phyloP scores from a whole-genome alignment of 441 rosid species.

The Populus trichocarpa region DNA sequence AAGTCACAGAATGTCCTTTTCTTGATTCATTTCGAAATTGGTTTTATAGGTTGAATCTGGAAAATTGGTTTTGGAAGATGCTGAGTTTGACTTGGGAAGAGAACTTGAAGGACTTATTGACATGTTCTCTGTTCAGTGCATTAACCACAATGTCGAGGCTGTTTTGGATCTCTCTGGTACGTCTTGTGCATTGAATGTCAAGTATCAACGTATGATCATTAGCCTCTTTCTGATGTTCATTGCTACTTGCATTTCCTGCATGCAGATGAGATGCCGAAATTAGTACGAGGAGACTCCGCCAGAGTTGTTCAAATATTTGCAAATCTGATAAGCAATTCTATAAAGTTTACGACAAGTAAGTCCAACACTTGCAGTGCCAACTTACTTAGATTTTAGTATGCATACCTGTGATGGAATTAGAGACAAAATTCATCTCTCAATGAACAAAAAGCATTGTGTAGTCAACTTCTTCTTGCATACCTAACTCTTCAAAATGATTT shows the following conservation, averaged over 20 bases:
- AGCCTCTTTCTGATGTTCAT: constrained; percentile 13
- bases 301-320: constrained; percentile 96
- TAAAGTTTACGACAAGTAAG: constrained; percentile 93
- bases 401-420: neutral
- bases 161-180: constrained; percentile 92
- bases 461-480: neutral
- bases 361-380: constrained; percentile 2
- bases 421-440: neutral
- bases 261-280: constrained; percentile 83
- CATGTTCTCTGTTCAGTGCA: constrained; percentile 96
- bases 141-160: constrained; percentile 91
- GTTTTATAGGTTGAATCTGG: constrained; percentile 86
- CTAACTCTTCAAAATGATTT: constrained; percentile 13
- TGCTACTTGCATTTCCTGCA: constrained; percentile 1
- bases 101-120: constrained; percentile 97
- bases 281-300: constrained; percentile 90
- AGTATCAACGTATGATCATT: neutral
- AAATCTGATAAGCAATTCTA: constrained; percentile 93
- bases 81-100: constrained; percentile 84
- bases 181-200: neutral
- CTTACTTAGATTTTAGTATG: neutral
- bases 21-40: neutral
- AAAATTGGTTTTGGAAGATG: constrained; percentile 89
- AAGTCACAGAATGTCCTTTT: neutral
- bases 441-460: neutral